Conservation (phyloP, 1,139 yeast genomes). For the Diutina sp. region DNA sequence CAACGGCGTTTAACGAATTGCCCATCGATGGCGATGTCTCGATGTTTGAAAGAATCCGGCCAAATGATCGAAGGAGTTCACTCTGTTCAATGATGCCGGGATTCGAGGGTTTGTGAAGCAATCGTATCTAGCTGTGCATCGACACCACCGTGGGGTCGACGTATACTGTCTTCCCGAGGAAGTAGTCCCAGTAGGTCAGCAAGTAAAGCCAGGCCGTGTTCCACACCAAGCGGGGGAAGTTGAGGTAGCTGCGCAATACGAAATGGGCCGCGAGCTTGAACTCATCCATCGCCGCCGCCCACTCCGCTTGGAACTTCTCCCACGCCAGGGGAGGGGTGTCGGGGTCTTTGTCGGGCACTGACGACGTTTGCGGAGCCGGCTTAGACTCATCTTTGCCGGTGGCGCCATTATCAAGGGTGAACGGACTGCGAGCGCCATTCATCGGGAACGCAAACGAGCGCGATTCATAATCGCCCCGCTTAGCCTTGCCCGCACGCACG, state of each 20-base stretch:
- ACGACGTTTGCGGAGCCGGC: slow-evolving; percentile 6
- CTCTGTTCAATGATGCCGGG: too few species aligned
- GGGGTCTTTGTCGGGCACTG: background rate
- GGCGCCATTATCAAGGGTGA: background rate
- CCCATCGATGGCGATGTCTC: too few species aligned
- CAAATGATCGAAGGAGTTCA: too few species aligned
- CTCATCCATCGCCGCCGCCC: slow-evolving; percentile 40
- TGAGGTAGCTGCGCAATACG: slow-evolving; percentile 51
- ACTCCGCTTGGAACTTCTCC: slow-evolving; percentile 24
- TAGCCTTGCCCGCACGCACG: slow-evolving; percentile 25
- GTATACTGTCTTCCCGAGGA: slow-evolving; percentile 39
- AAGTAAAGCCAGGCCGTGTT: slow-evolving; percentile 34
- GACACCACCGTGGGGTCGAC: slow-evolving; percentile 3
- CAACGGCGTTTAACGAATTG: too few species aligned
- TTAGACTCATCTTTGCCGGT: background rate
- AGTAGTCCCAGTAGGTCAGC: slow-evolving; percentile 57
- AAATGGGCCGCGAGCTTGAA: slow-evolving; percentile 56
- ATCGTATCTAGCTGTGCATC: background rate
- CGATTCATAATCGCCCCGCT: slow-evolving; percentile 30
- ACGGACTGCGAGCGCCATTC: slow-evolving; percentile 6
- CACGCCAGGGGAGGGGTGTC: background rate
- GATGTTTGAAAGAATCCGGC: too few species aligned
- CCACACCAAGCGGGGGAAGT: slow-evolving; percentile 55
- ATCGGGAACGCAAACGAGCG: slow-evolving; percentile 29
- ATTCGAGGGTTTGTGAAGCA: background rate